phyloP scores from a whole-genome alignment of 2,329 filamentous ascomycete species.

The Ascochyta fabae region DNA sequence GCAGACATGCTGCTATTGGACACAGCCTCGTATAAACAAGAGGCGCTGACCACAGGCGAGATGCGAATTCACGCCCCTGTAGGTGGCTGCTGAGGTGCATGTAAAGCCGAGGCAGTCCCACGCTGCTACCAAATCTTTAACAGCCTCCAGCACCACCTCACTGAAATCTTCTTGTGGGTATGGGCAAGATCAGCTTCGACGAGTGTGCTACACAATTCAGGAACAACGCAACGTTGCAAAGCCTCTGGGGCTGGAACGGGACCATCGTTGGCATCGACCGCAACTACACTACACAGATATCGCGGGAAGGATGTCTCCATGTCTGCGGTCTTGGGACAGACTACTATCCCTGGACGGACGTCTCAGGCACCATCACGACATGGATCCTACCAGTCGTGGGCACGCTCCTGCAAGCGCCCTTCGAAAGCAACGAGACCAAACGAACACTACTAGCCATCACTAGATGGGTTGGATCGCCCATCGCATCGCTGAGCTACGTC shows the following conservation, averaged over 20 bases:
- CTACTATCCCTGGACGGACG: slow-evolving; percentile 44
- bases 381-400: slow-evolving; percentile 51
- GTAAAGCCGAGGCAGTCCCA: slow-evolving; percentile 10
- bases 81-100: slow-evolving; percentile 5
- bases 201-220: neutral
- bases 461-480: slow-evolving; percentile 49
- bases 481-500: slow-evolving; percentile 47
- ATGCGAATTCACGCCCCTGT: neutral
- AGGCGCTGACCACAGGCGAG: neutral
- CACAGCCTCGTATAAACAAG: neutral
- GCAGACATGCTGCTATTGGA: neutral
- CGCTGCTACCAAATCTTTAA: neutral
- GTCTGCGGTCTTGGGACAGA: slow-evolving; percentile 43
- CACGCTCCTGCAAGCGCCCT: slow-evolving; percentile 50
- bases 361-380: slow-evolving; percentile 47
- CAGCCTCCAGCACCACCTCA: neutral
- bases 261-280: slow-evolving; percentile 19
- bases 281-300: slow-evolving; percentile 38
- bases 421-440: slow-evolving; percentile 49
- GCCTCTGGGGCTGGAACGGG: slow-evolving; percentile 27
- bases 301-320: slow-evolving; percentile 39
- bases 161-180: neutral
- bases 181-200: slow-evolving; percentile 8
- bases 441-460: slow-evolving; percentile 47
- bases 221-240: slow-evolving; percentile 16